Base-by-base conservation (phyloP, 495 filamentous ascomycete genomes). In the Rusavskia elegans region DNA sequence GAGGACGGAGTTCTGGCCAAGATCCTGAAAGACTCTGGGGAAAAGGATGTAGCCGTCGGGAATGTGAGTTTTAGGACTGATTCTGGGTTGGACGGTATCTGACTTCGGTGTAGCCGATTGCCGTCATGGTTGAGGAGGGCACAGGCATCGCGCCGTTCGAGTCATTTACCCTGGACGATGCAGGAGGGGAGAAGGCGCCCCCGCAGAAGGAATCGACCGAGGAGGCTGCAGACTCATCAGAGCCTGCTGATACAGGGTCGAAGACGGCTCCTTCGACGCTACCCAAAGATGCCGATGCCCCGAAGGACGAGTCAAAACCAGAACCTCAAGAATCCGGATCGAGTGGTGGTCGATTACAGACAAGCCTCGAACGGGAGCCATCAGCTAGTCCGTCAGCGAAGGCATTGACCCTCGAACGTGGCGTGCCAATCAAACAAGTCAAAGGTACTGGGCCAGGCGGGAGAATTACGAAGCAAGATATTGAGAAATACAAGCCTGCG, bases 1-100 rank as follows among this genome's bases (percentile, higher is more conserved):
- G 92, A 99, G 57, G 92, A 99, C 64, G 92, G 93, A 72, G 75
- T 94, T 35, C 71, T 99, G 52, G 93, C 93, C 53, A 97, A 96
- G 78, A 78, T 97, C 54, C 68, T 99, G 66, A 94, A 88, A 72
- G 85, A 95, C 2, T 81, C 81, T 32, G 93, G 93, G 44, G 88
- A 85, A 68, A 97, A 97, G 74, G 93, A 97, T 65, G 76, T 99
- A 56, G 66, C 92, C 37, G 90, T 99, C 61, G 92, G 92, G 65
- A 87, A 87, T 66, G 92, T 98, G 79, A 68, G 89, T 78, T 46
- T 51, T 14, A 51, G 32, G 36, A 55, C 35, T 32, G 14, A 42
- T 50, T 48, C 39, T 10, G 45, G 49, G 59, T 45, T 57, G 55
- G 64, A 46, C 53, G 59, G 59, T 53, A 59, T 45, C 54, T 64